These are phyloP conservation scores for Hippophae rhamnoides DNA, from an alignment of 306 rosid genomes.

Conservation along the genomic window DNA sequence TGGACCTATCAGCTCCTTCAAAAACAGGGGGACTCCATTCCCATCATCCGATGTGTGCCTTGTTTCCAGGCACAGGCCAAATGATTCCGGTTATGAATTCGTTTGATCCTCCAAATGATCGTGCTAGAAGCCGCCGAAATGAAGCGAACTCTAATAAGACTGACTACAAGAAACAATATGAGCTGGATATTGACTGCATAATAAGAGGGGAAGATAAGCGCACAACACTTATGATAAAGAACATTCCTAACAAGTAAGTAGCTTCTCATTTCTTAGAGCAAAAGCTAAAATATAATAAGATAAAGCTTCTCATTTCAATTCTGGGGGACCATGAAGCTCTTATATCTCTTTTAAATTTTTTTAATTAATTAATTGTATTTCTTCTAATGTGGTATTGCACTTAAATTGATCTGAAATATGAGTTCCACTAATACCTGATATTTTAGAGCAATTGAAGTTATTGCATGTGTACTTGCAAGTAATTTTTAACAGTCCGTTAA, in stretches of 20 bases:
- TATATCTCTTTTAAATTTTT: neutral
- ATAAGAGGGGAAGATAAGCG: conserved; percentile 30
- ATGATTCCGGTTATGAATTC: conserved; percentile 27
- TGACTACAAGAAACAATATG: conserved; percentile 33
- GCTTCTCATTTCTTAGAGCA: neutral
- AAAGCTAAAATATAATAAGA: no score
- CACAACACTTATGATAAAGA: conserved; percentile 40
- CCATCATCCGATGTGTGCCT: conserved; percentile 36
- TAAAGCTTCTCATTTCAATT: conserved; percentile 6
- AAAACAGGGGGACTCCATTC: conserved; percentile 31
- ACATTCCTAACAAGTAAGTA: conserved; percentile 42
- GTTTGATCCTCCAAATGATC: conserved; percentile 33
- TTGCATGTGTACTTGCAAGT: no score
- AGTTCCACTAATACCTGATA: no score
- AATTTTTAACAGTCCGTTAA: no score
- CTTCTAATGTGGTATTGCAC: neutral
- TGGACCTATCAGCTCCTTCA: conserved; percentile 24
- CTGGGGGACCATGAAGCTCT: neutral
- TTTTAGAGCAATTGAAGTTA: no score
- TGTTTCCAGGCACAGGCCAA: conserved; percentile 36
- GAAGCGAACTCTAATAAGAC: conserved; percentile 26
- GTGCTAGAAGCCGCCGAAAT: conserved; percentile 33
- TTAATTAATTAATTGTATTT: no score
- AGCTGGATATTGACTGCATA: conserved; percentile 37
- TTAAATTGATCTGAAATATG: neutral